Evolutionary conservation across 352 stramenopile genomes (phyloP).

Genomic region (Phytophthora cactorum): DNA sequence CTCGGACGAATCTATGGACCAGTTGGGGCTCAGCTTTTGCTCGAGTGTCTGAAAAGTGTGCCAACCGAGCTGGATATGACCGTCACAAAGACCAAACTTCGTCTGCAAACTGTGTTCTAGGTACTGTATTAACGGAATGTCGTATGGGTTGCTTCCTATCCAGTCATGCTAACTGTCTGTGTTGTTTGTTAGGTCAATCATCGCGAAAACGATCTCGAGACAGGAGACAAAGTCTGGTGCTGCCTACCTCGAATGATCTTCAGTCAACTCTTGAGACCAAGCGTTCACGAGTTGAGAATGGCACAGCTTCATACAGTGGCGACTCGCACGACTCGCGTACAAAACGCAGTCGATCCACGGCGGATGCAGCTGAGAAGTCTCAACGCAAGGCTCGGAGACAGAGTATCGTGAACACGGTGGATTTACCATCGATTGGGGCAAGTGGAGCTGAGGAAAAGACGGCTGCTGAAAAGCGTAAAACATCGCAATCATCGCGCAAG

Average conservation of each 20-base stretch:
- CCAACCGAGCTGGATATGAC: not conserved
- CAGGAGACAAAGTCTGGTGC: slow-evolving; percentile 39
- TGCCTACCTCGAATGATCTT: slow-evolving; percentile 31
- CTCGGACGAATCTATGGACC: slow-evolving; percentile 31
- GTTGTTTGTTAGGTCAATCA: slow-evolving; percentile 7
- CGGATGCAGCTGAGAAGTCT: slow-evolving; percentile 16
- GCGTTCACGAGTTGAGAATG: slow-evolving; percentile 8
- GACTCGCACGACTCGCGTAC: slow-evolving; percentile 3
- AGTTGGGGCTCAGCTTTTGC: slow-evolving; percentile 26
- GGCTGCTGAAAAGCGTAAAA: slow-evolving; percentile 11
- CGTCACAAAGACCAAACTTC: not conserved
- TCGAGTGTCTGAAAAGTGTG: not conserved
- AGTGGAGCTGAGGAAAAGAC: slow-evolving; percentile 7
- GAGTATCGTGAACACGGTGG: slow-evolving; percentile 41
- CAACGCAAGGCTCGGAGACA: slow-evolving; percentile 43
- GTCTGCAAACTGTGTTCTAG: slow-evolving; percentile 4
- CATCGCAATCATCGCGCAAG: slow-evolving; percentile 15
- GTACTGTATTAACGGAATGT: slow-evolving; percentile 6
- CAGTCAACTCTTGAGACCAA: slow-evolving; percentile 15
- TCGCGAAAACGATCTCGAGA: slow-evolving; percentile 37
- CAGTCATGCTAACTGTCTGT: slow-evolving; percentile 9
- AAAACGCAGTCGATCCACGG: slow-evolving; percentile 17
- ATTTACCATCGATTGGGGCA: slow-evolving; percentile 13
- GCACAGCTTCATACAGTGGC: slow-evolving; percentile 2
- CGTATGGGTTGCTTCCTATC: not conserved